These are phyloP conservation scores for Myxozyma lipomycoides DNA, from an alignment of 805 yeast genomes.

Conservation along the genomic window DNA sequence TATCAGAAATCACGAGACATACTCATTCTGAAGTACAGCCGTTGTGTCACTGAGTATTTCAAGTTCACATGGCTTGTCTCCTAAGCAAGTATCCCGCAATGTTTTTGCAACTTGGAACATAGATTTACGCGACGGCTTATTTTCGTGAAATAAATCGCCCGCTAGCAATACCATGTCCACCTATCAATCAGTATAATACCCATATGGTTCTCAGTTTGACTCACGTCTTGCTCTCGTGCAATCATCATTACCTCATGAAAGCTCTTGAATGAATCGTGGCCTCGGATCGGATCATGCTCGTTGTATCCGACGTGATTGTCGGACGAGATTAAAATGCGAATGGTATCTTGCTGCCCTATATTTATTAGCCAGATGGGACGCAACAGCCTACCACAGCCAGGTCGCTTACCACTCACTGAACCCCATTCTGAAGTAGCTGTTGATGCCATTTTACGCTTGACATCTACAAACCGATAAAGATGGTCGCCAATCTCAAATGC, in stretches of 20 bases:
- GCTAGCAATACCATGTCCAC: slow-evolving; percentile 85
- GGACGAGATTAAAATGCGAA: slow-evolving; percentile 77
- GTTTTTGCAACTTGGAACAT: slow-evolving; percentile 75
- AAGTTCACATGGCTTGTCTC: slow-evolving; percentile 81
- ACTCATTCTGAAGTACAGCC: slow-evolving; percentile 50
- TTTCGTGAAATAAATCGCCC: slow-evolving; percentile 89
- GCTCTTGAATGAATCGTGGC: slow-evolving; percentile 84
- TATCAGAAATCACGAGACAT: too few relatives aligned
- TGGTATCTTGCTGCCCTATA: slow-evolving; percentile 48
- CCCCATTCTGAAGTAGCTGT: too few relatives aligned
- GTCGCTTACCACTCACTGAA: too few relatives aligned
- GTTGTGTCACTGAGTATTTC: slow-evolving; percentile 78
- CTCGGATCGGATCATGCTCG: slow-evolving; percentile 84
- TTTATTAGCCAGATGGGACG: neutral
- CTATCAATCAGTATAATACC: slow-evolving; percentile 5
- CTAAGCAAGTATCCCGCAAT: slow-evolving; percentile 68
- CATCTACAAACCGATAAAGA: too few relatives aligned
- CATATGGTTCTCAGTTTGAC: neutral
- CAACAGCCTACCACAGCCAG: too few relatives aligned
- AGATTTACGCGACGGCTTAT: slow-evolving; percentile 83
- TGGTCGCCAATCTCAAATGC: too few relatives aligned
- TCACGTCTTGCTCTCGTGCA: slow-evolving; percentile 62
- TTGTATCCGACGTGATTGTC: slow-evolving; percentile 95
- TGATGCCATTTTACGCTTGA: too few relatives aligned
- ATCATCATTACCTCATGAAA: slow-evolving; percentile 76